Conservation (phyloP, 148 eudicot species). For the Cornus controversa region DNA sequence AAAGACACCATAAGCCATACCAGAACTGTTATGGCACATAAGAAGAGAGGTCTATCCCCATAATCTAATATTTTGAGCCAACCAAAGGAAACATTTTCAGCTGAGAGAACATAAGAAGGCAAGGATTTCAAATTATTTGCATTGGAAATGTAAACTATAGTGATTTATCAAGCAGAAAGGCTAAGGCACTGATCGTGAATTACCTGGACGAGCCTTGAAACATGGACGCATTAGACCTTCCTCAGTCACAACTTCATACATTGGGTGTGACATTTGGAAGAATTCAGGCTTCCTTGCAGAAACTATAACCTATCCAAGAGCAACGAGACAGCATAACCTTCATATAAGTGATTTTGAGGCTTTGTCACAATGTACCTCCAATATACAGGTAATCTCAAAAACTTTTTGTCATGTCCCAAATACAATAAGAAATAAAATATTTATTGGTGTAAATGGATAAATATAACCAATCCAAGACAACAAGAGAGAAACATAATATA, state of each 20-base stretch:
- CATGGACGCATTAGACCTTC: constrained; percentile 99
- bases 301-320: constrained; percentile 71
- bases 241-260: constrained; percentile 94
- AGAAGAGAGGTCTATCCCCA: background rate
- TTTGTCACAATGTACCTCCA: constrained; percentile 1
- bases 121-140: background rate
- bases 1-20: background rate
- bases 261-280: constrained; percentile 92
- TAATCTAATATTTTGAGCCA: background rate
- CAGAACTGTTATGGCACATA: background rate
- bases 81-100: background rate
- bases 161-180: constrained; percentile 6
- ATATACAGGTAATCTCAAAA: background rate
- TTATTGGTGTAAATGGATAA: background rate
- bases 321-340: constrained; percentile 11
- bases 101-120: background rate
- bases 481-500: no score
- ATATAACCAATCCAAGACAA: no score
- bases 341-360: background rate
- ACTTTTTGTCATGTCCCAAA: background rate
- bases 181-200: constrained; percentile 12
- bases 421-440: background rate
- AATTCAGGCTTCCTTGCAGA: constrained; percentile 98
- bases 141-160: background rate
- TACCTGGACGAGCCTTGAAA: constrained; percentile 84